Conservation (phyloP, 345 rosid species). For the Xanthoceras sorbifolium region DNA sequence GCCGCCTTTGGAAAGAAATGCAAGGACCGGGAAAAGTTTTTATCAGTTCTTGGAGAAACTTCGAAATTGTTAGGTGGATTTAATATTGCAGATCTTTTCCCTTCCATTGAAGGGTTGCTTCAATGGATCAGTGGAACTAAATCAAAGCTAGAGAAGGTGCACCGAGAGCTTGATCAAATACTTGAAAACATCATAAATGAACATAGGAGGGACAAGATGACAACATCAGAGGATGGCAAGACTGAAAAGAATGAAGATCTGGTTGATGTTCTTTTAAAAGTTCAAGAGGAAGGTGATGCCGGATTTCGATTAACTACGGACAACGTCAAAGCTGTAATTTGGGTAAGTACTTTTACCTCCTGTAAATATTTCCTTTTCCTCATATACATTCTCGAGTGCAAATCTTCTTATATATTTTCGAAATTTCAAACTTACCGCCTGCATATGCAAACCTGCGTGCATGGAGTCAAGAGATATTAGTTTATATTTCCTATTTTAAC, state of each 20-base stretch:
- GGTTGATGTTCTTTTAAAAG: background rate
- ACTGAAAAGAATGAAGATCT: background rate
- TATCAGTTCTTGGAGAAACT: no score
- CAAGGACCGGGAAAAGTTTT: no score
- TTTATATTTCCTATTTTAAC: no score
- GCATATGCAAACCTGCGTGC: no score
- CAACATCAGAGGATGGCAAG: background rate
- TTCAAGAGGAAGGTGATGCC: background rate
- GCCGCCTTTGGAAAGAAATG: constrained; percentile 23
- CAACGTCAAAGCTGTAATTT: background rate
- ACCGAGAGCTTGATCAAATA: background rate
- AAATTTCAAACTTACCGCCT: no score
- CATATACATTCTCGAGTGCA: no score
- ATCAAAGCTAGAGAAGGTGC: constrained; percentile 15
- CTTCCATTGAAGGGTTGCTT: constrained; percentile 25
- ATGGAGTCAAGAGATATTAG: no score
- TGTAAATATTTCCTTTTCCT: no score
- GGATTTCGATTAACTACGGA: no score
- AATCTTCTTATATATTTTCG: no score
- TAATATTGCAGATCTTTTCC: constrained; percentile 27
- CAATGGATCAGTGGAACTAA: constrained; percentile 20
- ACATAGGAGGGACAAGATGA: background rate
- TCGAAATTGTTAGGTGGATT: constrained; percentile 20
- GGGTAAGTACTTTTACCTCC: background rate
- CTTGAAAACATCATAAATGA: background rate